phyloP scores from a whole-genome alignment of 1,139 yeast genomes.

The Hemisphaericaspora xylanilytica region DNA sequence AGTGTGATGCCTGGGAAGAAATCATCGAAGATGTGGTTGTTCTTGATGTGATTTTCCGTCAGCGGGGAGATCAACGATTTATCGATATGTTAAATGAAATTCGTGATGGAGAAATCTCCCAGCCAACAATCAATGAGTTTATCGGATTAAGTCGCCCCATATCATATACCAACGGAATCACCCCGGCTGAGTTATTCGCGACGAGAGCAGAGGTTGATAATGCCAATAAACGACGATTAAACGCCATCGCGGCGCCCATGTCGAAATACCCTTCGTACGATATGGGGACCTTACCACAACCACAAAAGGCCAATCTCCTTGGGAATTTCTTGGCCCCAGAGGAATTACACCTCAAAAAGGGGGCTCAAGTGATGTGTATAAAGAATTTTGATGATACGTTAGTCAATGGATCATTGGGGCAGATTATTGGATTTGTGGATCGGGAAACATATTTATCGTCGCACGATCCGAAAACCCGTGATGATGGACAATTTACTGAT shows the following conservation, averaged over 20 bases:
- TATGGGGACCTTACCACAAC: constrained; percentile 53
- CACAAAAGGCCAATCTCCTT: constrained; percentile 44
- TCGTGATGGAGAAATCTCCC: constrained; percentile 68
- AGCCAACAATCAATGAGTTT: constrained; percentile 55
- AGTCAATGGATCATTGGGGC: constrained; percentile 93
- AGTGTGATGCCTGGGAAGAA: constrained; percentile 68
- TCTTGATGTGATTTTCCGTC: constrained; percentile 83
- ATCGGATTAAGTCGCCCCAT: constrained; percentile 54
- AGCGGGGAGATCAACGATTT: constrained; percentile 75
- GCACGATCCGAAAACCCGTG: constrained; percentile 5
- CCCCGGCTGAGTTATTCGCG: constrained; percentile 84
- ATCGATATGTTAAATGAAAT: constrained; percentile 85
- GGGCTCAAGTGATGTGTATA: constrained; percentile 95
- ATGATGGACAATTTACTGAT: neutral
- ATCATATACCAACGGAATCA: constrained; percentile 62
- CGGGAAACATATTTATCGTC: constrained; percentile 34
- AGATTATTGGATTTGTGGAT: constrained; percentile 50
- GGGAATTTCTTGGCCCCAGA: constrained; percentile 74
- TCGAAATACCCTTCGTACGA: constrained; percentile 58
- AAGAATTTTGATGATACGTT: constrained; percentile 83
- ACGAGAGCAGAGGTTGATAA: constrained; percentile 80
- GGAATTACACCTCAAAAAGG: constrained; percentile 60
- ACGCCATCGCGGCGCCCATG: constrained; percentile 45
- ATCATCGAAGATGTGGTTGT: constrained; percentile 66
- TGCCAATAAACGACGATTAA: constrained; percentile 64